Conservation (phyloP, 352 stramenopile genomes). For the Pythium folliculosum region DNA sequence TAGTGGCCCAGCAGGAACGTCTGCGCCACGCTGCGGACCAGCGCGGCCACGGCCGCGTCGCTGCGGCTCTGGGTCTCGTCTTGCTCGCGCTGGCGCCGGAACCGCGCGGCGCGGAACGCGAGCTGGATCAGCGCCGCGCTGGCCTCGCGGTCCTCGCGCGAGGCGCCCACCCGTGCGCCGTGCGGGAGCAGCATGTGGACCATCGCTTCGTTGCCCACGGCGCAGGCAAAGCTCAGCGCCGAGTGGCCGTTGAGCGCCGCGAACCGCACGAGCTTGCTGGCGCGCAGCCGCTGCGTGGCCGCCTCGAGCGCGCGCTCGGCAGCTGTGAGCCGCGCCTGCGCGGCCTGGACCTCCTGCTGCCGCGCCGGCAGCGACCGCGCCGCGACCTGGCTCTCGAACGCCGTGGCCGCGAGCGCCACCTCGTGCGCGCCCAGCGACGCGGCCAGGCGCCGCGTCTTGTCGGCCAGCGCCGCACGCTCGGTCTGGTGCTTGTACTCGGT, state of each 20-base stretch:
- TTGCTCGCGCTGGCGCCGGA: conserved; percentile 15
- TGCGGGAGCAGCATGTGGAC: conserved; percentile 69
- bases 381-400: conserved; percentile 67
- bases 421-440: conserved; percentile 38
- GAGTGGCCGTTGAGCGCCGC: conserved; percentile 70
- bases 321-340: conserved; percentile 27
- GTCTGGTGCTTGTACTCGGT: conserved; percentile 69
- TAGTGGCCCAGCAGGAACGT: conserved; percentile 63
- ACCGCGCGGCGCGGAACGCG: conserved; percentile 50
- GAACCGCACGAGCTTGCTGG: conserved; percentile 54
- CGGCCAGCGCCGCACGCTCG: conserved; percentile 52
- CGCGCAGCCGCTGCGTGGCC: conserved; percentile 49
- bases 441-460: conserved; percentile 56
- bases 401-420: conserved; percentile 39
- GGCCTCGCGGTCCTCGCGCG: conserved; percentile 50
- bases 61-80: conserved; percentile 25
- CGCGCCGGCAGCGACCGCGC: conserved; percentile 60
- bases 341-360: conserved; percentile 59
- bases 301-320: conserved; percentile 44
- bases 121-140: conserved; percentile 73
- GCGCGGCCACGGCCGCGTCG: conserved; percentile 46
- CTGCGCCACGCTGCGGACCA: conserved; percentile 64
- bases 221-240: conserved; percentile 63
- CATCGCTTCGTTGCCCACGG: conserved; percentile 73
- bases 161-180: conserved; percentile 46